phyloP scores from a whole-genome alignment of 306 rosid genomes.

The Prunus mongolica region DNA sequence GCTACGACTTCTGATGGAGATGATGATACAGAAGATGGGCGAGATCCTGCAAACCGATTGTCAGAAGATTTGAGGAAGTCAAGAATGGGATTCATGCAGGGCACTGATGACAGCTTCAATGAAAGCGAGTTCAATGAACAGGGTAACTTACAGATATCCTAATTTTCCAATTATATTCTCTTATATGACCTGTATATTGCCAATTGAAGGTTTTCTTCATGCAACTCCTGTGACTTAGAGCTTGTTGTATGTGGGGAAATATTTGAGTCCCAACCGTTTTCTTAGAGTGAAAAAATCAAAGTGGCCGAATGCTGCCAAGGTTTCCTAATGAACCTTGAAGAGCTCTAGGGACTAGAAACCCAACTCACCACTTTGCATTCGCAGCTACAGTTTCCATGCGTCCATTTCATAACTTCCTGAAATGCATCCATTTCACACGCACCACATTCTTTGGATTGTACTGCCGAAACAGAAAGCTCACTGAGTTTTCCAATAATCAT shows the following conservation, averaged over 20 bases:
- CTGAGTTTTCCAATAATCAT: background rate
- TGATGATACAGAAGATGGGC: slow-evolving; percentile 91
- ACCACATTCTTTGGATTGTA: background rate
- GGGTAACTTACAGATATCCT: slow-evolving; percentile 51
- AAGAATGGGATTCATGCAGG: slow-evolving; percentile 91
- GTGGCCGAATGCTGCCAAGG: background rate
- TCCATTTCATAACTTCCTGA: background rate
- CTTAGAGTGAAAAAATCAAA: background rate
- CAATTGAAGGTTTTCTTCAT: background rate
- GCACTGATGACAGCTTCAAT: slow-evolving; percentile 82
- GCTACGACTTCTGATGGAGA: slow-evolving; percentile 99
- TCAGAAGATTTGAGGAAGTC: slow-evolving; percentile 94
- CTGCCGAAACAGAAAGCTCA: background rate
- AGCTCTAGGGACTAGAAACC: background rate
- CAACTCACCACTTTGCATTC: background rate
- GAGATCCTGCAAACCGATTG: slow-evolving; percentile 79
- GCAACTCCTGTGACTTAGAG: background rate
- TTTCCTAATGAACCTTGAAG: background rate
- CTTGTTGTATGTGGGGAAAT: background rate
- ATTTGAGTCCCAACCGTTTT: background rate
- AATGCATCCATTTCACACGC: background rate
- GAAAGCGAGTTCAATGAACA: slow-evolving; percentile 81
- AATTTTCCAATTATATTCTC: background rate
- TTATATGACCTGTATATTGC: background rate
- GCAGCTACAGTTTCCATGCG: background rate